phyloP scores from a whole-genome alignment of 441 rosid species.

The Populus hybrid region DNA sequence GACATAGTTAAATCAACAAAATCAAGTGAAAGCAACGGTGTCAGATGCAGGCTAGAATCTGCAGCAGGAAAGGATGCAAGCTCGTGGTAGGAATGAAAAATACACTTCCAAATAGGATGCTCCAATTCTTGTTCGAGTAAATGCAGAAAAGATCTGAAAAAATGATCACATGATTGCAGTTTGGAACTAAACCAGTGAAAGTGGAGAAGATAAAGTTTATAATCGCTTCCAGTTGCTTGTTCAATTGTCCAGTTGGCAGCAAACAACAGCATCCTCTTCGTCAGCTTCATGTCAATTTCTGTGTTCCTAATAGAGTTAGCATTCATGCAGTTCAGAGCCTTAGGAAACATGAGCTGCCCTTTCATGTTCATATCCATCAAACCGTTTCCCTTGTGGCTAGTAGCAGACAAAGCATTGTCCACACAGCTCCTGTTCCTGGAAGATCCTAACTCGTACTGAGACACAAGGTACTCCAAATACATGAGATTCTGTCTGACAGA shows the following conservation, averaged over 20 bases:
- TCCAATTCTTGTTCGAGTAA: conserved; percentile 49
- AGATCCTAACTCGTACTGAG: conserved; percentile 43
- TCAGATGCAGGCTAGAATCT: conserved; percentile 42
- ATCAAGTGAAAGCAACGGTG: conserved; percentile 62
- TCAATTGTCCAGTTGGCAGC: conserved; percentile 86
- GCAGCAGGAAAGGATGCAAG: conserved; percentile 41
- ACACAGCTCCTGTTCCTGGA: conserved; percentile 20
- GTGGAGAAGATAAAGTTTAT: conserved; percentile 62
- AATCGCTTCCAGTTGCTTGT: conserved; percentile 75
- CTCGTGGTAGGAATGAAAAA: conserved; percentile 38
- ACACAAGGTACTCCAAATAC: conserved; percentile 35
- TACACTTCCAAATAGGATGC: conserved; percentile 77
- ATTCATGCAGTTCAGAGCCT: conserved; percentile 31
- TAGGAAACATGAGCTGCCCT: conserved; percentile 41
- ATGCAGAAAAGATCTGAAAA: conserved; percentile 42
- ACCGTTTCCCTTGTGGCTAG: conserved; percentile 24
- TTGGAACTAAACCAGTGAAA: conserved; percentile 67
- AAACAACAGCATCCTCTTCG: conserved; percentile 49
- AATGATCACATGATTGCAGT: conserved; percentile 39
- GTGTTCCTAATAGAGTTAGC: conserved; percentile 19
- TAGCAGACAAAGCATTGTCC: conserved; percentile 28
- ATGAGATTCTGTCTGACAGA: no score
- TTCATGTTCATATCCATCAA: conserved; percentile 38
- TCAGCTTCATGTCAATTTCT: conserved; percentile 30
- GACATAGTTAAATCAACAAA: conserved; percentile 47